Percentiles rank a stretch among this genome's conserved stretches.
phyloP scores from a whole-genome alignment of 2,329 filamentous ascomycete genomes.

The Ceratocystis harringtonii region DNA sequence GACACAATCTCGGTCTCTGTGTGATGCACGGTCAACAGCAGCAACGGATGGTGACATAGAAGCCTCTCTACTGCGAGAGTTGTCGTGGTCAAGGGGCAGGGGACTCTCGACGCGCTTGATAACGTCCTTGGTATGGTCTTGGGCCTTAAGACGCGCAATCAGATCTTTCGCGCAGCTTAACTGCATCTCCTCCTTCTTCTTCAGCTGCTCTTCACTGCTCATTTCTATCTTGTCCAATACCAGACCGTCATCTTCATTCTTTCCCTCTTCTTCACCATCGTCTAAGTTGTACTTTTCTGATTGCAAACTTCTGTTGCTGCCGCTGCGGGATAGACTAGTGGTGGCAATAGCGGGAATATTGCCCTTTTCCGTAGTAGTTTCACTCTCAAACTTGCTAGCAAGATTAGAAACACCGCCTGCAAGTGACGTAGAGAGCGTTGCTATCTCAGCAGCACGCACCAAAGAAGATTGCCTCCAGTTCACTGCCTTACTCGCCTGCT shows the following conservation, averaged over 20 bases:
- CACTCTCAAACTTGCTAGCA: slow-evolving; percentile 25
- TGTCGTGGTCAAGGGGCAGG: slow-evolving; percentile 4
- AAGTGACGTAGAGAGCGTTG: slow-evolving; percentile 21
- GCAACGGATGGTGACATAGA: slow-evolving; percentile 8
- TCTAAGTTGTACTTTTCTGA: slow-evolving; percentile 3
- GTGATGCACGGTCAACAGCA: not conserved
- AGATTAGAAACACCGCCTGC: slow-evolving; percentile 25
- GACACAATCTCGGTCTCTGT: slow-evolving; percentile 1
- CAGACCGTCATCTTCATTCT: not conserved
- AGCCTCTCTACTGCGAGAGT: slow-evolving; percentile 9
- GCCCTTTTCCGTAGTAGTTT: not conserved
- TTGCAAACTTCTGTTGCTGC: slow-evolving; percentile 3
- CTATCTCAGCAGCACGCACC: slow-evolving; percentile 17
- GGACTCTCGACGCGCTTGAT: slow-evolving; percentile 14
- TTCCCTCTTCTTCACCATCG: not conserved
- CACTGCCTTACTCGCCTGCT: slow-evolving; percentile 3
- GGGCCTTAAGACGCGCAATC: slow-evolving; percentile 12
- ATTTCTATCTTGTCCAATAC: slow-evolving; percentile 16
- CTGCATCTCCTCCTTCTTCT: slow-evolving; percentile 18
- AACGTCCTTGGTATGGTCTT: slow-evolving; percentile 7
- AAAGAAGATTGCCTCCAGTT: slow-evolving; percentile 11
- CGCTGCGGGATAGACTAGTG: not conserved
- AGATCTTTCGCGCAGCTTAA: slow-evolving; percentile 14
- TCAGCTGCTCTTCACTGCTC: slow-evolving; percentile 16
- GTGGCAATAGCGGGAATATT: not conserved